These are phyloP conservation scores for Obba rivulosa DNA, from an alignment of 768 basidiomycete species.

Conservation along the genomic window DNA sequence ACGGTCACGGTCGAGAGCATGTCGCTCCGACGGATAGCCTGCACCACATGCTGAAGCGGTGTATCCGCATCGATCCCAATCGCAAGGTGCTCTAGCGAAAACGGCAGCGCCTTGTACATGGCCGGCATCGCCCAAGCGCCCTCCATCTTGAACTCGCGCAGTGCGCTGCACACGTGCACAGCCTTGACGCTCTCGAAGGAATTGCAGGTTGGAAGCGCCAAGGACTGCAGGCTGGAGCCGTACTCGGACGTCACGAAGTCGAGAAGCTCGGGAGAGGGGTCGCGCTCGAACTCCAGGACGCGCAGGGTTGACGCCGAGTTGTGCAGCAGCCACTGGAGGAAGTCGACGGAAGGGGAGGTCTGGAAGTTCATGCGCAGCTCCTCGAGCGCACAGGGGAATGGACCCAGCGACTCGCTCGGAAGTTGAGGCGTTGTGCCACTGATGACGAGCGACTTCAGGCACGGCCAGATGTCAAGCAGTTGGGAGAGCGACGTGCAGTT, in stretches of 20 bases:
- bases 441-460: constrained; percentile 41
- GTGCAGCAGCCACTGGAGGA: constrained; percentile 66
- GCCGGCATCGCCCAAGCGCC: constrained; percentile 39
- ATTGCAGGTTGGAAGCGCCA: constrained; percentile 52
- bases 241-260: constrained; percentile 50
- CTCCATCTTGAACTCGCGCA: constrained; percentile 55
- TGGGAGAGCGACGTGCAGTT: constrained; percentile 51
- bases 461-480: constrained; percentile 60
- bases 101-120: constrained; percentile 45
- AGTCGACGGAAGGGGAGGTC: constrained; percentile 52
- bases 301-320: constrained; percentile 46
- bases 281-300: constrained; percentile 53
- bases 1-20: constrained; percentile 46
- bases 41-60: constrained; percentile 47
- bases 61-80: constrained; percentile 57
- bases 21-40: constrained; percentile 42
- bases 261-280: constrained; percentile 50
- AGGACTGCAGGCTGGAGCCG: constrained; percentile 42
- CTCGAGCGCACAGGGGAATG: constrained; percentile 43
- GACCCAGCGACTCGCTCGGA: constrained; percentile 35
- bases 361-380: constrained; percentile 64
- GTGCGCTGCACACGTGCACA: constrained; percentile 41
- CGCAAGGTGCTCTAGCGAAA: constrained; percentile 49
- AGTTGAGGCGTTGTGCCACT: constrained; percentile 53
- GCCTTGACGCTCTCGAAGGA: constrained; percentile 42